phyloP scores from a whole-genome alignment of 768 basidiomycete species.

The Russula sp. region DNA sequence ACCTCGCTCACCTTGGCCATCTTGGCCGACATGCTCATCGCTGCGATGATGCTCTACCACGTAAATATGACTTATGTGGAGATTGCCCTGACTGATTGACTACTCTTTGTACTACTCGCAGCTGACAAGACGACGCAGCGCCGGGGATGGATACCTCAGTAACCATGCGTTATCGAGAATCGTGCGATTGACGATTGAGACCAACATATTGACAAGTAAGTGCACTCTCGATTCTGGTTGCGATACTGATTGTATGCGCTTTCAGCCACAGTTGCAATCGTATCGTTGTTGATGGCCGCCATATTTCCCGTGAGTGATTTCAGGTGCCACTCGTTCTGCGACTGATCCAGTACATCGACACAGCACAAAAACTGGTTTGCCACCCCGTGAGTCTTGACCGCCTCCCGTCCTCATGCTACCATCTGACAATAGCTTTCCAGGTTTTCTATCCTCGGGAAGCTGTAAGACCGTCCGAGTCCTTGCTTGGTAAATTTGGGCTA shows the following conservation, averaged over 20 bases:
- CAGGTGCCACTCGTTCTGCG: not conserved
- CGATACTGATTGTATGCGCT: not conserved
- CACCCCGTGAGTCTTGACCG: conserved; percentile 5
- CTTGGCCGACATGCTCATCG: not conserved
- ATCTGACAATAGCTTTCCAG: not conserved
- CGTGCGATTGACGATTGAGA: conserved; percentile 9
- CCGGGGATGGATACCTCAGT: not conserved
- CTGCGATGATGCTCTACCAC: not conserved
- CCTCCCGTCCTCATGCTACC: not conserved
- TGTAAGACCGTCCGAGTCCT: not conserved
- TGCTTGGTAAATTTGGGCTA: not conserved
- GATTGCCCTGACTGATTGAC: not conserved
- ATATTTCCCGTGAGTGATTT: conserved; percentile 2
- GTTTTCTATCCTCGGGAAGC: conserved; percentile 2
- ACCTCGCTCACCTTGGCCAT: not conserved
- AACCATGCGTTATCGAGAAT: not conserved
- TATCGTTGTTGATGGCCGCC: not conserved
- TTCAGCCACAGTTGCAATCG: not conserved
- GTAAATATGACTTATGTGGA: not conserved
- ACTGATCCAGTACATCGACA: not conserved
- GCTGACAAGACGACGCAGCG: not conserved
- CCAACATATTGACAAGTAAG: conserved; percentile 9
- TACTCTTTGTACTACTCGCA: not conserved
- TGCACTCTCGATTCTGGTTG: not conserved
- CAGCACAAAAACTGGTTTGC: conserved; percentile 9